Evolutionary conservation across 2,329 filamentous ascomycete species (phyloP).

Genomic region (Myriosclerotinia curreyana): DNA sequence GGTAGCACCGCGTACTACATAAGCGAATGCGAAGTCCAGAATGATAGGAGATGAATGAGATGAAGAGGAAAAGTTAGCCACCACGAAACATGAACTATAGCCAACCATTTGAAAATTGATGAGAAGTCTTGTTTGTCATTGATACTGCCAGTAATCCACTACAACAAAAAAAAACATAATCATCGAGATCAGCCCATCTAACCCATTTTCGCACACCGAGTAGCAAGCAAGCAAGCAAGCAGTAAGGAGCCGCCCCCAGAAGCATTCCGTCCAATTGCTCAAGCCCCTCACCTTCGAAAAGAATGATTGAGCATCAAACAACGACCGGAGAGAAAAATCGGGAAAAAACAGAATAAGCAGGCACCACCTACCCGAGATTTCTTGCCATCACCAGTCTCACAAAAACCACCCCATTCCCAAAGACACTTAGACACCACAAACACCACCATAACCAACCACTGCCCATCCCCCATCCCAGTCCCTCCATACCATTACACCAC

Average conservation of each 20-base stretch:
- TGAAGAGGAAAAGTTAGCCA: background rate
- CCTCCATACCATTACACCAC: background rate
- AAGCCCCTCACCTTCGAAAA: background rate
- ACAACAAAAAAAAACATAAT: background rate
- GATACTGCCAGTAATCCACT: background rate
- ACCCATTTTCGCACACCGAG: background rate
- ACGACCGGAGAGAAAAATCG: background rate
- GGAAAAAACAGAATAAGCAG: slow-evolving; percentile 4
- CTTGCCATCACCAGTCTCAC: slow-evolving; percentile 14
- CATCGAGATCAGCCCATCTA: slow-evolving; percentile 4
- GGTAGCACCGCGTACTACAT: background rate
- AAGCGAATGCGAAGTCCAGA: background rate
- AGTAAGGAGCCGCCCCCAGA: background rate
- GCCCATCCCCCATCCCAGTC: background rate
- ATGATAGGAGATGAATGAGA: background rate
- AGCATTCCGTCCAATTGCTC: background rate
- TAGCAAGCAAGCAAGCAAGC: background rate
- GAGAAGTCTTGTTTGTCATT: background rate
- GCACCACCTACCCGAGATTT: slow-evolving; percentile 1
- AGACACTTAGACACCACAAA: slow-evolving; percentile 8
- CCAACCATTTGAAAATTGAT: background rate
- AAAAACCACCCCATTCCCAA: slow-evolving; percentile 4
- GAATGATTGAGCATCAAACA: background rate
- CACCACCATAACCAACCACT: background rate
- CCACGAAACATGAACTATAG: too few relatives aligned